phyloP scores from a whole-genome alignment of 495 filamentous ascomycete species.

The Rusavskia elegans region DNA sequence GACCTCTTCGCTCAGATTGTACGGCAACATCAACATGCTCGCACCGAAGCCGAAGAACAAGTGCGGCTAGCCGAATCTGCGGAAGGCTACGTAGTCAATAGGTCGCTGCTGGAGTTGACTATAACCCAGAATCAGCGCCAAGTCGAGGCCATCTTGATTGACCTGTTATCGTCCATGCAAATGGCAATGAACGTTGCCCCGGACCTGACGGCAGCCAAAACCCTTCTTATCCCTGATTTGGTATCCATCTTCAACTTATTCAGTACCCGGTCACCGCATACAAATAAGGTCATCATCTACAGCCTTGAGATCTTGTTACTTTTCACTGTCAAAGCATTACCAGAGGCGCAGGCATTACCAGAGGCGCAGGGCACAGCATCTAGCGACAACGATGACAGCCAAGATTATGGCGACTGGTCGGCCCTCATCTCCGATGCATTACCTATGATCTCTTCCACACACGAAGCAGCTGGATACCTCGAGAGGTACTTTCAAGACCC shows the following conservation, averaged over 20 bases:
- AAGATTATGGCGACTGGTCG: conserved; percentile 57
- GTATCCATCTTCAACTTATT: conserved; percentile 24
- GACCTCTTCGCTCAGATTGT: conserved; percentile 39
- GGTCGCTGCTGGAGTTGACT: conserved; percentile 34
- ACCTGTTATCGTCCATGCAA: conserved; percentile 35
- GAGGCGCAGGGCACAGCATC: not conserved
- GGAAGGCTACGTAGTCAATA: conserved; percentile 20
- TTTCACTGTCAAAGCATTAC: conserved; percentile 12
- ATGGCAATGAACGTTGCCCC: conserved; percentile 28
- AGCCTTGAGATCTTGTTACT: conserved; percentile 23
- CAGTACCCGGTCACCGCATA: conserved; percentile 20
- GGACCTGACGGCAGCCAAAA: conserved; percentile 19
- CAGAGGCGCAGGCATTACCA: not conserved
- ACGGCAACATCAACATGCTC: conserved; percentile 40
- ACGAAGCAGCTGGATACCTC: conserved; percentile 17
- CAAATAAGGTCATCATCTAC: conserved; percentile 22
- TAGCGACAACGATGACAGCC: conserved; percentile 45
- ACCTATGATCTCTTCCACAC: not conserved
- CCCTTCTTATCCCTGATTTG: conserved; percentile 19
- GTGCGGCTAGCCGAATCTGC: conserved; percentile 21
- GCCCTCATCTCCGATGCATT: conserved; percentile 31
- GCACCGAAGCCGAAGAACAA: conserved; percentile 45
- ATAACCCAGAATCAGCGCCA: conserved; percentile 46
- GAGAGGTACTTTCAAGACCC: conserved; percentile 31
- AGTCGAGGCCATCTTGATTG: conserved; percentile 40